Evolutionary conservation across 306 rosid genomes (phyloP).

Genomic region (Fragaria vesca): DNA sequence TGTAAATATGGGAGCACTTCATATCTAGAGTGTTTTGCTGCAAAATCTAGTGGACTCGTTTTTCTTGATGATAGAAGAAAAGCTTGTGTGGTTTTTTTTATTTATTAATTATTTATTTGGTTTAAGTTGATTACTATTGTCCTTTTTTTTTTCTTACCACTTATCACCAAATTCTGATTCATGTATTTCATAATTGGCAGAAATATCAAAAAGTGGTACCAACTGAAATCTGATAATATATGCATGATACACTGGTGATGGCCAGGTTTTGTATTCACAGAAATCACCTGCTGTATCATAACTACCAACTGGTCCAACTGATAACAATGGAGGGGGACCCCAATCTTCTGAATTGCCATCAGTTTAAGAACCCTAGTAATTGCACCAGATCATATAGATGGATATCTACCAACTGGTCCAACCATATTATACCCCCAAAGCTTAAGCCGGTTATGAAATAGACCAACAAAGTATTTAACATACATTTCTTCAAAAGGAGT

Average conservation of each 20-base stretch:
- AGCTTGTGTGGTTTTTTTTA: constrained; percentile 27
- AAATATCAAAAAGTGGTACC: neutral
- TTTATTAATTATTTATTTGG: constrained; percentile 22
- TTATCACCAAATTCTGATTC: neutral
- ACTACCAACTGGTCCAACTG: neutral
- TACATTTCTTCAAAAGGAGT: neutral
- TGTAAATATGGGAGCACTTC: constrained; percentile 58
- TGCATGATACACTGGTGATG: too few species aligned
- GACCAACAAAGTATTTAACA: neutral
- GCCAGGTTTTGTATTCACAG: constrained; percentile 6
- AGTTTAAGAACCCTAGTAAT: neutral
- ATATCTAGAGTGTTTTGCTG: constrained; percentile 52
- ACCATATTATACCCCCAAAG: neutral
- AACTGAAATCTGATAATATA: neutral
- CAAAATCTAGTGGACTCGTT: constrained; percentile 29
- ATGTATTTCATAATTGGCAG: neutral
- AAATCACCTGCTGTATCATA: neutral
- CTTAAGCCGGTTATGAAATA: neutral
- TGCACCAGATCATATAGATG: neutral
- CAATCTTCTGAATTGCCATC: constrained; percentile 6
- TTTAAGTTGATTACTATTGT: neutral
- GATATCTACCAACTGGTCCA: neutral
- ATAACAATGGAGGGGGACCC: constrained; percentile 5
- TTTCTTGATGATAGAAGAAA: constrained; percentile 27
- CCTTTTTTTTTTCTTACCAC: neutral